phyloP scores from a whole-genome alignment of 2,329 filamentous ascomycete species.

The Cryphonectria japonica region DNA sequence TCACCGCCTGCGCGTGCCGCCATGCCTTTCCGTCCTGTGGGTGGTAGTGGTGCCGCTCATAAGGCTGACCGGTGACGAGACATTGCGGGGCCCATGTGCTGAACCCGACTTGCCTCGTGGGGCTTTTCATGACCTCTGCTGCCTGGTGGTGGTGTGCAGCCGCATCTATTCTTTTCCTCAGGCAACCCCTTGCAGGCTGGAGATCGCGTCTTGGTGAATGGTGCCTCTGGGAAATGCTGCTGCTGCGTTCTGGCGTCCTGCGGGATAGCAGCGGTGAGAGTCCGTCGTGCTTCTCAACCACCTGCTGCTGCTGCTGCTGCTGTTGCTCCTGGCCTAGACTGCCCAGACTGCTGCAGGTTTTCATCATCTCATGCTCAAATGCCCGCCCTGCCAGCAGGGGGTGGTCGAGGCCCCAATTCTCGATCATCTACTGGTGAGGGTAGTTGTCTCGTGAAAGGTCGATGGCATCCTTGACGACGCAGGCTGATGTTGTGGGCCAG shows the following conservation, averaged over 20 bases:
- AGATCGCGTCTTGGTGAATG: neutral
- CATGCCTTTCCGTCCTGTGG: constrained; percentile 1
- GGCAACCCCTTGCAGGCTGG: neutral
- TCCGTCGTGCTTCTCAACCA: neutral
- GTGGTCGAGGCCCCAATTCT: neutral
- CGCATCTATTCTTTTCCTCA: neutral
- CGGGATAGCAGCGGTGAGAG: no score
- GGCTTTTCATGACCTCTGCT: neutral
- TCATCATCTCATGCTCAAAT: neutral
- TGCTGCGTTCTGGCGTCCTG: neutral
- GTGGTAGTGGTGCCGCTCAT: neutral
- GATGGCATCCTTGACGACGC: neutral
- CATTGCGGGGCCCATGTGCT: neutral
- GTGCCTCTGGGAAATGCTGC: neutral
- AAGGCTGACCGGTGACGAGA: constrained; percentile 8
- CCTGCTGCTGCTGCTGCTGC: neutral
- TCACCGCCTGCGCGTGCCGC: neutral
- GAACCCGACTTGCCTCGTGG: neutral
- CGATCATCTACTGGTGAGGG: neutral
- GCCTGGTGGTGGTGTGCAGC: neutral
- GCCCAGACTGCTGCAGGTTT: neutral
- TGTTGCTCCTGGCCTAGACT: neutral
- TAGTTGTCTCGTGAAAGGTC: neutral
- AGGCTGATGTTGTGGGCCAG: neutral
- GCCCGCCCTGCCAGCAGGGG: neutral